A percentile compares a stretch with the other conserved stretches of the same genome.
These are phyloP conservation scores for Diplodia scrobiculata DNA, from an alignment of 2,329 filamentous ascomycete species.

Conservation along the genomic window DNA sequence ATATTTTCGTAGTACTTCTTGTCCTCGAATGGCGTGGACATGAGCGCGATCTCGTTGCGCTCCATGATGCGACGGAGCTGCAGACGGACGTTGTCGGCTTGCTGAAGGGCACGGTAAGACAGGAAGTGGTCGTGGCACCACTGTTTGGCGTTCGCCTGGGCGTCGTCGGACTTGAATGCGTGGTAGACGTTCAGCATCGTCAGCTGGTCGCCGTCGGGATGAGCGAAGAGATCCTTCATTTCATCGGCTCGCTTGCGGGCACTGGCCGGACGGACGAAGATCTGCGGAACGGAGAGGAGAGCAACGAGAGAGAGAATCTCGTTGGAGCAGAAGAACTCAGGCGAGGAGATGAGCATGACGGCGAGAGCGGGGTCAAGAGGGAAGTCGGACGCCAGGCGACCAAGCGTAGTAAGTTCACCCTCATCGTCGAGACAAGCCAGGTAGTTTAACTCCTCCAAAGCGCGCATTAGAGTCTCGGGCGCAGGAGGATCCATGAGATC, in stretches of 20 bases:
- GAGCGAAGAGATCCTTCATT: conserved; percentile 93
- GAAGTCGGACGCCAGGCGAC: conserved; percentile 88
- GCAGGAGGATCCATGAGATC: conserved; percentile 98
- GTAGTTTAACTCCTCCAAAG: conserved; percentile 96
- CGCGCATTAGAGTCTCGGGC: conserved; percentile 97
- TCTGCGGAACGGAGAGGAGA: conserved; percentile 88
- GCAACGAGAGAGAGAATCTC: conserved; percentile 95
- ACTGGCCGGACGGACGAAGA: conserved; percentile 84
- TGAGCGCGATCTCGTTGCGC: conserved; percentile 77
- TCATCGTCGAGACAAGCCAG: conserved; percentile 95
- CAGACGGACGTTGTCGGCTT: conserved; percentile 88
- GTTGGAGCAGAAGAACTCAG: conserved; percentile 98
- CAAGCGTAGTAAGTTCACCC: conserved; percentile 84
- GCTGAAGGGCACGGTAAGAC: conserved; percentile 81
- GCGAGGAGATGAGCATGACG: conserved; percentile 96
- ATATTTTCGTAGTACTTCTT: conserved; percentile 99
- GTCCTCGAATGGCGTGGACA: conserved; percentile 88
- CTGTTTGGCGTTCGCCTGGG: conserved; percentile 73
- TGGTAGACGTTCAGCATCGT: conserved; percentile 98
- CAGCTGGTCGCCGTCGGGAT: conserved; percentile 90
- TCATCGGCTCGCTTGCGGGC: conserved; percentile 91
- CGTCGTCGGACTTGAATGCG: conserved; percentile 79
- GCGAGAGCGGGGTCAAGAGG: conserved; percentile 91
- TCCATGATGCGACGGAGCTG: conserved; percentile 98
- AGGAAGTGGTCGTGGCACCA: conserved; percentile 99